Evolutionary conservation across 371 early-diverging fungal species (phyloP), one percentile per base, ranked within the genome.

Genomic region (Mucor indicus): DNA sequence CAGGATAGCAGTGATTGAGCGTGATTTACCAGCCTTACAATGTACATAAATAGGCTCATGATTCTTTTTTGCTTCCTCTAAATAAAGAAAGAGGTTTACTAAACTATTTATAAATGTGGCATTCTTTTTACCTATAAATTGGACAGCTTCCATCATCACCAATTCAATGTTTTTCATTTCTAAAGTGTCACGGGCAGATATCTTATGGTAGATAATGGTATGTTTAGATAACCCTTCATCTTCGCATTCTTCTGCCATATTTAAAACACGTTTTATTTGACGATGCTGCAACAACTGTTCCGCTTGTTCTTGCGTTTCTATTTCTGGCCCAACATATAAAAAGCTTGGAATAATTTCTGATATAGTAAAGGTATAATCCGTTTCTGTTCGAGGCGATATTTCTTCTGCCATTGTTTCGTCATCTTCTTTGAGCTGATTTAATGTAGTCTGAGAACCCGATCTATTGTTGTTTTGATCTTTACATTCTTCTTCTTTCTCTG

Each of bases 11-110:
- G 88, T 88, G 6, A 84, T 88, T 0, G 90, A 90, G 15, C 93
- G 79, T 1, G 91, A 90, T 50, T 85, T 83, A 17, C 93, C 93
- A 2, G 91, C 91, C 50, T 86, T 85, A 69, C 93, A 92, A 56
- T 92, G 93, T 0, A 92, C 89, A 47, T 90, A 87, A 31, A 89
- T 84, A 2, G 80, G 75, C 36, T 71, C 72, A 32, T 78, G 75
- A 21, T 69, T 46, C 16, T 70, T 69, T 35, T 72, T 70, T 15
- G 67, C 57, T 11, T 67, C 64, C 54, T 72, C 77, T 76, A 44
- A 12, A n/a, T 44, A 41, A 36, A 27, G 19, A n/a, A 13, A 20
- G 20, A 43, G 44, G 20, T 44, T 19, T 52, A 15, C 38, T 40
- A 32, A 35, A 32, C 30, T 12, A 22, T 36, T n/a, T 29, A 5